Percentiles rank a stretch among this genome's conserved stretches.
Conservation (phyloP, 345 rosid genomes). For the Draba incana region DNA sequence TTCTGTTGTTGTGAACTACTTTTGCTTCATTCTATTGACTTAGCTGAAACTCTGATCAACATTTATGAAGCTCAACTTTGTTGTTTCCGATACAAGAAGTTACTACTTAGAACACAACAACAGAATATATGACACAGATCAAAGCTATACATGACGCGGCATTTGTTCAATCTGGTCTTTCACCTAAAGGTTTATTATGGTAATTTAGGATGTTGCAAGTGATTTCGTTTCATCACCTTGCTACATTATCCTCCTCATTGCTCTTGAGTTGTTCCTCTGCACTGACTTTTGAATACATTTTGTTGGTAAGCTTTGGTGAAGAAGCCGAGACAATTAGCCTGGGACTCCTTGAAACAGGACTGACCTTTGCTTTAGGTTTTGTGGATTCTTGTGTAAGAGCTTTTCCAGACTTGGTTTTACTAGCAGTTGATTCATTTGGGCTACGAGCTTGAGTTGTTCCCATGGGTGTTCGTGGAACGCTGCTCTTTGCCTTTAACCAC, state of each 20-base stretch:
- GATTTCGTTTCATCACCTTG: conserved; percentile 22
- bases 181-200: conserved; percentile 26
- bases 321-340: conserved; percentile 42
- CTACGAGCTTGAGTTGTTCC: conserved; percentile 49
- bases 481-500: conserved; percentile 55
- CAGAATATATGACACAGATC: background rate
- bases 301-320: conserved; percentile 50
- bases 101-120: background rate
- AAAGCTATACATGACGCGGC: conserved; percentile 31
- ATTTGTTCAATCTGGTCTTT: conserved; percentile 14
- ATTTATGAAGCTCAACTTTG: conserved; percentile 24
- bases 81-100: conserved; percentile 10
- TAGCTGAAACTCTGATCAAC: conserved; percentile 33
- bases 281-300: conserved; percentile 44
- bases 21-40: conserved; percentile 5
- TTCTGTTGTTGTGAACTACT: conserved; percentile 35
- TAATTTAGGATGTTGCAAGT: conserved; percentile 23
- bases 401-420: conserved; percentile 51
- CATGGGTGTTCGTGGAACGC: conserved; percentile 52
- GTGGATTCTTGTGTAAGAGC: conserved; percentile 46
- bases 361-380: conserved; percentile 42
- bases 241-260: conserved; percentile 7
- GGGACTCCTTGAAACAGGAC: conserved; percentile 46
- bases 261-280: conserved; percentile 41
- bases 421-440: conserved; percentile 42